Evolutionary conservation across 495 filamentous ascomycete genomes (phyloP).

Genomic region (Penicillium cinerascens): DNA sequence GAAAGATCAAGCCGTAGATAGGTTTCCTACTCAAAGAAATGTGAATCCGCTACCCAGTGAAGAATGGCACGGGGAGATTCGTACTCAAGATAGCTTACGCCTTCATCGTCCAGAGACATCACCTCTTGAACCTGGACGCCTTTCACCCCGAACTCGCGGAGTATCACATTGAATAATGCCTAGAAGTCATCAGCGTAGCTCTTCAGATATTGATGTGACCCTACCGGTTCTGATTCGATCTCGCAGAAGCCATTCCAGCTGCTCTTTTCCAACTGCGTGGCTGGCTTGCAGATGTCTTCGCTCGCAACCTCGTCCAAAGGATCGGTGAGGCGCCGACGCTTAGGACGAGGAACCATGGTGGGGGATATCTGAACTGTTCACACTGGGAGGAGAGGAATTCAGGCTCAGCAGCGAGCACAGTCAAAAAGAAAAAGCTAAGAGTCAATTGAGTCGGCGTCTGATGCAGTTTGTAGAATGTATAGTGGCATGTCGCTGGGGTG

Average conservation of each 20-base stretch:
- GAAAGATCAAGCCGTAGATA: constrained; percentile 78
- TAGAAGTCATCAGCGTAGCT: constrained; percentile 24
- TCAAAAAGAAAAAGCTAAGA: not conserved
- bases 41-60: constrained; percentile 1
- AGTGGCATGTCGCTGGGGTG: constrained; percentile 19
- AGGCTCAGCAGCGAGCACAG: not conserved
- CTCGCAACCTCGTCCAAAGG: constrained; percentile 5
- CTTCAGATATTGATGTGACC: constrained; percentile 8
- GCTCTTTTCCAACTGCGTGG: constrained; percentile 39
- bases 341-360: constrained; percentile 35
- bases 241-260: constrained; percentile 80
- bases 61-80: constrained; percentile 2
- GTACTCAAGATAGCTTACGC: constrained; percentile 63
- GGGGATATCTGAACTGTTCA: not conserved
- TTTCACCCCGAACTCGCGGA: constrained; percentile 70
- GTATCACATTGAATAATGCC: constrained; percentile 81
- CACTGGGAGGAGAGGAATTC: not conserved
- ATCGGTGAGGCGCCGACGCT: constrained; percentile 32
- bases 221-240: constrained; percentile 86
- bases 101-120: constrained; percentile 66
- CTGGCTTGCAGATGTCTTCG: constrained; percentile 33
- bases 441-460: not conserved
- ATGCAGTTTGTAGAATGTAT: constrained; percentile 8
- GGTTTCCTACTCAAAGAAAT: constrained; percentile 50
- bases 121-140: constrained; percentile 76